Conservation (phyloP, 2,329 filamentous ascomycete species). For the Xylaria sp. region DNA sequence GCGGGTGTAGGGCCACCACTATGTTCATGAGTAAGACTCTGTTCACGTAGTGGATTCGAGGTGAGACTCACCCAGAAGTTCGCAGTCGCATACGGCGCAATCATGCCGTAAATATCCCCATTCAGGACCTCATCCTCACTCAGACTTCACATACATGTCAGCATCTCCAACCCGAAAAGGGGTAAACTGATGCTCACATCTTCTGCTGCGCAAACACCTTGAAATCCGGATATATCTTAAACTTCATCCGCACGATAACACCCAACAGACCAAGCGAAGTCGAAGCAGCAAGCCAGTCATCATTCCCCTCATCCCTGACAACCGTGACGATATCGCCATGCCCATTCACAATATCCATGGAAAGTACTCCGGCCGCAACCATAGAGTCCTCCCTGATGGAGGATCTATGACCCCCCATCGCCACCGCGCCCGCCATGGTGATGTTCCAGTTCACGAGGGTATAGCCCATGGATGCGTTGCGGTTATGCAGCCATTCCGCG, state of each 20-base stretch:
- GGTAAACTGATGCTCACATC: slow-evolving; percentile 35
- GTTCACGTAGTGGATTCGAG: background rate
- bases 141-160: slow-evolving; percentile 31
- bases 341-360: slow-evolving; percentile 47
- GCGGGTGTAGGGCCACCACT: slow-evolving; percentile 48
- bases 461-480: slow-evolving; percentile 44
- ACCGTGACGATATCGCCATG: slow-evolving; percentile 39
- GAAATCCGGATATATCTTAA: slow-evolving; percentile 46
- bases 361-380: slow-evolving; percentile 44
- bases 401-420: slow-evolving; percentile 48
- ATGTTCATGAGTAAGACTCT: background rate
- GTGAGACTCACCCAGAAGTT: slow-evolving; percentile 42
- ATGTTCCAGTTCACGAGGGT: slow-evolving; percentile 52
- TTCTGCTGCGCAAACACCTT: slow-evolving; percentile 48
- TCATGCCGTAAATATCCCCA: slow-evolving; percentile 46
- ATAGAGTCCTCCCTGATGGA: slow-evolving; percentile 45
- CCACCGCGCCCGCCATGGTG: slow-evolving; percentile 44
- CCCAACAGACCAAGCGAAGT: slow-evolving; percentile 46
- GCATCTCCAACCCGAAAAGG: background rate
- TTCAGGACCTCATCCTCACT: slow-evolving; percentile 44
- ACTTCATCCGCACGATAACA: slow-evolving; percentile 43
- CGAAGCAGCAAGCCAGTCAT: slow-evolving; percentile 48
- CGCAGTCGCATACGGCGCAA: slow-evolving; percentile 46
- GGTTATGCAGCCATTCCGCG: slow-evolving; percentile 44
- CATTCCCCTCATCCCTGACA: slow-evolving; percentile 38